Percentiles rank a stretch among this genome's conserved stretches.
Conservation (phyloP, 768 basidiomycete genomes). For the Wakefieldia striispora region DNA sequence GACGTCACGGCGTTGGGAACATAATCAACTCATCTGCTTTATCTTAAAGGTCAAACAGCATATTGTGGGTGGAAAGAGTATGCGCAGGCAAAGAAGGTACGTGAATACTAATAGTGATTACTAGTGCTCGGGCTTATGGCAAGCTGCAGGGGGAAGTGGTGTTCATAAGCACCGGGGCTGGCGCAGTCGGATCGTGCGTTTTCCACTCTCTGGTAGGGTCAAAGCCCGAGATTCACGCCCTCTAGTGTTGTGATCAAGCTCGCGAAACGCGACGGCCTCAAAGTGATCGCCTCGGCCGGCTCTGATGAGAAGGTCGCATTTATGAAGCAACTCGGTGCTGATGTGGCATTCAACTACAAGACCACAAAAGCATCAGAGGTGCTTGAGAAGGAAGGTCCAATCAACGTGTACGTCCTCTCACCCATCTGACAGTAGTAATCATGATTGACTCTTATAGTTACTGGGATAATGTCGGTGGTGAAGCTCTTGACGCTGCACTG, state of each 20-base stretch:
- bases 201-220: too few relatives aligned
- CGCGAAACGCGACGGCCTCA: slow-evolving; percentile 45
- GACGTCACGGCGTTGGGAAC: too few relatives aligned
- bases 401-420: slow-evolving; percentile 41
- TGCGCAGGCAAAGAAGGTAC: slow-evolving; percentile 38
- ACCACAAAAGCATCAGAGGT: slow-evolving; percentile 48
- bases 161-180: slow-evolving; percentile 43
- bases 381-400: slow-evolving; percentile 51
- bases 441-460: background rate
- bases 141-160: slow-evolving; percentile 40
- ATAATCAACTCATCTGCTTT: too few relatives aligned
- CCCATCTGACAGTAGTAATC: background rate
- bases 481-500: slow-evolving; percentile 53
- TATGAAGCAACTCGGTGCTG: slow-evolving; percentile 54
- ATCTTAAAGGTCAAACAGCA: slow-evolving; percentile 20
- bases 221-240: background rate
- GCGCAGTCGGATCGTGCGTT: slow-evolving; percentile 57
- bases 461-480: slow-evolving; percentile 51
- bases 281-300: slow-evolving; percentile 68
- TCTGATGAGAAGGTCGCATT: slow-evolving; percentile 66
- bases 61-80: slow-evolving; percentile 31
- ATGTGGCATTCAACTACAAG: slow-evolving; percentile 73
- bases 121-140: too few relatives aligned
- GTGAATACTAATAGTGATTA: background rate
- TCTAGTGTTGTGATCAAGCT: slow-evolving; percentile 43